Evolutionary conservation across 1,284 basidiomycete genomes (phyloP).

Genomic region (Leccinum subatratum): DNA sequence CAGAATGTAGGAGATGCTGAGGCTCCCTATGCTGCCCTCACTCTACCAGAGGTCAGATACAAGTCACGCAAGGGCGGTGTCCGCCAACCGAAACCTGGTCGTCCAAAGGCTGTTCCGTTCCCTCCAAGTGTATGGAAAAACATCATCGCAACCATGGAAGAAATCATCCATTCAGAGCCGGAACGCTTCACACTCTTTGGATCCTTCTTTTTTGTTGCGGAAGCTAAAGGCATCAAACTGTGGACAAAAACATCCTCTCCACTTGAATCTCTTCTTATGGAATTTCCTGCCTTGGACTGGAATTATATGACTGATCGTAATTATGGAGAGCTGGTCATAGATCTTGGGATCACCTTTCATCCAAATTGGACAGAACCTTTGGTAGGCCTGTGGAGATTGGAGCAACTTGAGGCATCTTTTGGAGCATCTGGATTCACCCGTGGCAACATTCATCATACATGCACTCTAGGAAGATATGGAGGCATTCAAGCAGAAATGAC

Average conservation of each 20-base stretch:
- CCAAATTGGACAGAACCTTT: too few relatives aligned
- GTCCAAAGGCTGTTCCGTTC: too few relatives aligned
- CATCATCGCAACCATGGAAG: not conserved
- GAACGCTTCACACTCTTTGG: constrained; percentile 2
- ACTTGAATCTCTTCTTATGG: not conserved
- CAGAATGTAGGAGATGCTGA: not conserved
- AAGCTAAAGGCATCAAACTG: constrained; percentile 16
- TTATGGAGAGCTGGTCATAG: too few relatives aligned
- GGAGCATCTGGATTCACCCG: constrained; percentile 3
- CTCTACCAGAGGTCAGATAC: constrained; percentile 2
- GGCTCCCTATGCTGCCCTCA: not conserved
- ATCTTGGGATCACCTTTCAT: too few relatives aligned
- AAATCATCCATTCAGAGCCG: not conserved
- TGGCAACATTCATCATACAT: constrained; percentile 11
- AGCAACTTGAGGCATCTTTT: constrained; percentile 10
- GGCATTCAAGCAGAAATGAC: constrained; percentile 16
- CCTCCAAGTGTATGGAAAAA: not conserved
- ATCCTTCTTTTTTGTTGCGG: constrained; percentile 18
- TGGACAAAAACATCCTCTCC: not conserved
- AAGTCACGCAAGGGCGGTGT: constrained; percentile 1
- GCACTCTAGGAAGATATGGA: constrained; percentile 9
- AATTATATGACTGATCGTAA: not conserved
- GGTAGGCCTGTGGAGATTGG: constrained; percentile 3
- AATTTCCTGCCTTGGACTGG: not conserved
- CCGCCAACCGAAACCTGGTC: not conserved